Evolutionary conservation across 768 basidiomycete genomes (phyloP).

Genomic region (Krasilnikovozyma curviuscula): DNA sequence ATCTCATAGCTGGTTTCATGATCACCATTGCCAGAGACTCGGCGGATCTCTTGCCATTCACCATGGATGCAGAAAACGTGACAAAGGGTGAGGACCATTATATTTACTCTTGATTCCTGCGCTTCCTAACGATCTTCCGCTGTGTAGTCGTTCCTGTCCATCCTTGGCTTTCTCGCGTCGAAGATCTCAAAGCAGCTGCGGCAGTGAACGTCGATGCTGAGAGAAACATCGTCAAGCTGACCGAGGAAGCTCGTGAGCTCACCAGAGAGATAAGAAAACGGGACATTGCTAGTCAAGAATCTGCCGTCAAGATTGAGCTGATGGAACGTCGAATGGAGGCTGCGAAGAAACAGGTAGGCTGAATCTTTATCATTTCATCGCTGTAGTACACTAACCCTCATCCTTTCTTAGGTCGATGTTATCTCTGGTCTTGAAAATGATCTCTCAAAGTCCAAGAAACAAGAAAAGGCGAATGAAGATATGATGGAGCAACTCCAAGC

Average conservation of each 20-base stretch:
- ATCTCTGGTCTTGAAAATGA: slow-evolving; percentile 65
- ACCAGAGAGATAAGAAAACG: slow-evolving; percentile 54
- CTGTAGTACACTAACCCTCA: background rate
- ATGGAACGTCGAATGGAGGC: slow-evolving; percentile 86
- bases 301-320: slow-evolving; percentile 75
- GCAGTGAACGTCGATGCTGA: slow-evolving; percentile 86
- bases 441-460: slow-evolving; percentile 59
- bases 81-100: slow-evolving; percentile 44
- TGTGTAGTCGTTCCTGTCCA: slow-evolving; percentile 35
- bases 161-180: slow-evolving; percentile 69
- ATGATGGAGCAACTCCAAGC: slow-evolving; percentile 82
- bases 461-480: slow-evolving; percentile 76
- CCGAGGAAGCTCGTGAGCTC: slow-evolving; percentile 76
- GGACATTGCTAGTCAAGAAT: slow-evolving; percentile 52
- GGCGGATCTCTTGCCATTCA: slow-evolving; percentile 42
- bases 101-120: background rate
- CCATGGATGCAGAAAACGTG: slow-evolving; percentile 54
- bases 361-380: background rate
- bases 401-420: slow-evolving; percentile 39
- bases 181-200: slow-evolving; percentile 59
- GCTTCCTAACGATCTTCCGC: background rate
- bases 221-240: slow-evolving; percentile 60
- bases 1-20: slow-evolving; percentile 51
- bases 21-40: slow-evolving; percentile 51
- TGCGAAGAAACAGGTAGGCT: slow-evolving; percentile 52